Evolutionary conservation across 768 basidiomycete species (phyloP), one percentile per base, ranked within the genome.

Genomic region (Mrakia frigida): DNA sequence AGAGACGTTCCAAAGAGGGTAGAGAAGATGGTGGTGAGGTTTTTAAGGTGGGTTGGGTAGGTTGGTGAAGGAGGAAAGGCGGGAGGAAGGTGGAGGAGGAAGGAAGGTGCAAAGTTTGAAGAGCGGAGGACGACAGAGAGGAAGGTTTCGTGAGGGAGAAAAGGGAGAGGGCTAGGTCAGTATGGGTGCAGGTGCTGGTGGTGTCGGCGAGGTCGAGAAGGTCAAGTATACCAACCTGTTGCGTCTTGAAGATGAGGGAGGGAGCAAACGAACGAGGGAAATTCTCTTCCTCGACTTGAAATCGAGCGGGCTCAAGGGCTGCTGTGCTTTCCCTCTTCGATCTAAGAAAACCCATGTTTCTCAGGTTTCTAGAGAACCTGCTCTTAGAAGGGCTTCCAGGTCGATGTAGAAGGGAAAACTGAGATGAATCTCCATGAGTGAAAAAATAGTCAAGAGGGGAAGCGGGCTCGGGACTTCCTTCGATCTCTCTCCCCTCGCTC

Each of bases 231-330:
- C 63, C 21, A 65, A 65, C 63, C 63, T 65, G 63, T 65, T 37
- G 63, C 21, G 63, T 65, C 63, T 65, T 65, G 63, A 65, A 65
- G 63, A n/a, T 13, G 63, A 35, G 33, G 63, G 63, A 23, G 63
- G 16, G 31, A 39, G 16, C 3, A 65, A 31, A 31, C 1, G 18
- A 31, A 59, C 2, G 35, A 63, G 33, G 31, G 61, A 28, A 43
- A 43, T 2, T 11, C 43, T 14, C n/a, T n/a, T n/a, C n/a, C n/a
- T n/a, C n/a, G n/a, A n/a, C n/a, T n/a, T n/a, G n/a, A n/a, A n/a
- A n/a, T n/a, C n/a, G n/a, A n/a, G n/a, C n/a, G n/a, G n/a, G n/a
- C n/a, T n/a, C n/a, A n/a, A n/a, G n/a, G n/a, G n/a, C n/a, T n/a
- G n/a, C n/a, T n/a, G n/a, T n/a, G n/a, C n/a, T n/a, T n/a, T n/a